Base-by-base conservation (phyloP, 2,329 filamentous ascomycete genomes). In the Paramyrothecium sp. region DNA sequence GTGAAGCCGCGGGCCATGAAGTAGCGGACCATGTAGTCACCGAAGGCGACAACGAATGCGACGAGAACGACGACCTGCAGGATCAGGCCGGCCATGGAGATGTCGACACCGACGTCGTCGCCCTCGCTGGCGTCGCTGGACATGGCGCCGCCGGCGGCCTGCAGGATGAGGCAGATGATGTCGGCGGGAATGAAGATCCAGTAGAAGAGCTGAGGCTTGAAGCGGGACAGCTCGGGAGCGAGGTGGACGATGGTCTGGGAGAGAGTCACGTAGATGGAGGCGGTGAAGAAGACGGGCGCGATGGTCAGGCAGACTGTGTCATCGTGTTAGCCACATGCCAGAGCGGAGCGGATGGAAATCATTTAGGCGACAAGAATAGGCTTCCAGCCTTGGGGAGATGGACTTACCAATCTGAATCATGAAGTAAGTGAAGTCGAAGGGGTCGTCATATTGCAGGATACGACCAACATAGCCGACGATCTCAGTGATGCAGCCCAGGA, bases 191-290 rank as follows among this genome's bases (percentile, higher is more conserved):
- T 81, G 70, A 81, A 81, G 67, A 78, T 70, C 74, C 73, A 80
- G 73, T 75, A 74, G 61, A 78, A 75, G 47, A 76, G 67, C 47
- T 67, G 63, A 16, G 78, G 76, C 47, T 68, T 71, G 69, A 81
- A 75, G 56, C 77, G 76, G 17, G 78, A 78, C 44, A 79, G 66
- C 2, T 72, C 65, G 3, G 71, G 72, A 2, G 69, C 72, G 59
- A 79, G 69, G 67, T 67, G 68, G 47, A 79, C 53, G 63, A 79
- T 78, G 7, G 71, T 64, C 60, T 74, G 74, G 61, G 70, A 73
- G 30, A 89, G 77, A 30, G 84, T 87, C 55, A 89, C 80, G 68
- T 90, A 90, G 66, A 90, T 85, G 58, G 84, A 85, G 0, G 87
- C 87, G 26, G 83, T 62, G 80, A 84, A 78, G 61, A 75, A 78